Evolutionary conservation across 208 protist genomes (phyloP).

Genomic region (Phytomonas francai): DNA sequence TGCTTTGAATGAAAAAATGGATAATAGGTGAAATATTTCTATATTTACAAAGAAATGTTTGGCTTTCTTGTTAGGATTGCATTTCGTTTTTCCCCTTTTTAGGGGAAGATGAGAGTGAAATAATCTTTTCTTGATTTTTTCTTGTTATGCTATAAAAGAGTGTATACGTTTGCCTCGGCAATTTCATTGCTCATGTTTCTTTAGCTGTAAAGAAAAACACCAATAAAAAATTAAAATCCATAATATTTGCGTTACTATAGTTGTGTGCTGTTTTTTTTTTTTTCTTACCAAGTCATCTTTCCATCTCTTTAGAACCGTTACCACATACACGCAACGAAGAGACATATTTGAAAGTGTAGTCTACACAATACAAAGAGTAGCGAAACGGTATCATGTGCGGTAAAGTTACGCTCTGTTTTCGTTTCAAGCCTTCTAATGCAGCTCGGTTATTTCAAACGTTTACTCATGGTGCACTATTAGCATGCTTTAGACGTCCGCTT

Average conservation of each 20-base stretch:
- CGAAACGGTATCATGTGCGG: neutral
- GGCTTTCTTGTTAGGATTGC: neutral
- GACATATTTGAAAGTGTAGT: constrained; percentile 11
- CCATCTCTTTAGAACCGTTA: neutral
- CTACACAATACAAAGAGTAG: constrained; percentile 3
- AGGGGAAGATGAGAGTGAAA: neutral
- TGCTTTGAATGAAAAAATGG: neutral
- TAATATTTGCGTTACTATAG: too few species aligned
- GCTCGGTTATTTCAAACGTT: neutral
- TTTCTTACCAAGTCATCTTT: neutral
- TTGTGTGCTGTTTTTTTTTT: neutral
- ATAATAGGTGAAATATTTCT: too few species aligned
- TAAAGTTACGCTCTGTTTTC: neutral
- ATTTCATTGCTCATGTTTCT: neutral
- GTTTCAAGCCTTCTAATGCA: neutral
- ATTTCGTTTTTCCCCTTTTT: neutral
- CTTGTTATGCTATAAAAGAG: neutral
- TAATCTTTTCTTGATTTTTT: neutral
- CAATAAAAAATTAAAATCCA: too few species aligned
- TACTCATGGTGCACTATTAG: neutral
- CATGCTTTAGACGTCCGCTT: neutral
- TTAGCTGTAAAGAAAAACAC: neutral
- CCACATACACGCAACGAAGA: neutral
- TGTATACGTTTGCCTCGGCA: neutral
- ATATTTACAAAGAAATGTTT: neutral